Conservation (phyloP, 495 filamentous ascomycete genomes). For the Pyronema domesticum region DNA sequence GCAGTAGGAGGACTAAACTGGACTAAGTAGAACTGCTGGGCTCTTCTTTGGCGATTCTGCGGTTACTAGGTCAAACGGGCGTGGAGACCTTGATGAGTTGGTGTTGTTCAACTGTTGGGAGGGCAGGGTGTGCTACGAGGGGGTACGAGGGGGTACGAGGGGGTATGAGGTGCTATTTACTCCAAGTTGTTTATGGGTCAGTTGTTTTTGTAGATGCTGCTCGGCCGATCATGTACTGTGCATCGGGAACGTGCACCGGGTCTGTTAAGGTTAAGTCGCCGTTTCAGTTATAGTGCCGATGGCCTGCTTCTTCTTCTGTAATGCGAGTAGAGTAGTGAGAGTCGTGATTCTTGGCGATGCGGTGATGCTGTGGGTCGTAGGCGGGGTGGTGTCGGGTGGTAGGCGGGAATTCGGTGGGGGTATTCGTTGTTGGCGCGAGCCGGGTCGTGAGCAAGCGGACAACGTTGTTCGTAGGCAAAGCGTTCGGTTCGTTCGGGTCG, state of each 20-base stretch:
- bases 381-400: neutral
- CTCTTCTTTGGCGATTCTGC: too few species aligned
- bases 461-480: neutral
- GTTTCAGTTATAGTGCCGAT: neutral
- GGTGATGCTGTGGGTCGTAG: neutral
- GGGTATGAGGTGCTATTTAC: too few species aligned
- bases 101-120: neutral
- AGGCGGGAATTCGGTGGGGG: neutral
- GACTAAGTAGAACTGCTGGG: too few species aligned
- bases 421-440: neutral
- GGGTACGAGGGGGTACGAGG: neutral
- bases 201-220: too few species aligned
- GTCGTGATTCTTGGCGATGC: neutral
- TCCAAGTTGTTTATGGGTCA: too few species aligned
- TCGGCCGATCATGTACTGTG: neutral
- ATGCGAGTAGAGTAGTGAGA: too few species aligned
- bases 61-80: too few species aligned
- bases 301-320: too few species aligned
- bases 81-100: neutral
- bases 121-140: neutral
- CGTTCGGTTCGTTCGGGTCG: neutral
- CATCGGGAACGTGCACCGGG: neutral
- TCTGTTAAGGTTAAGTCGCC: neutral
- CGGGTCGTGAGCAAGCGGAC: neutral
- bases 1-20: too few species aligned